A percentile compares a stretch with the other conserved stretches of the same genome.
phyloP scores from a whole-genome alignment of 2,329 filamentous ascomycete genomes.

The Fusarium sterilihyphosum region DNA sequence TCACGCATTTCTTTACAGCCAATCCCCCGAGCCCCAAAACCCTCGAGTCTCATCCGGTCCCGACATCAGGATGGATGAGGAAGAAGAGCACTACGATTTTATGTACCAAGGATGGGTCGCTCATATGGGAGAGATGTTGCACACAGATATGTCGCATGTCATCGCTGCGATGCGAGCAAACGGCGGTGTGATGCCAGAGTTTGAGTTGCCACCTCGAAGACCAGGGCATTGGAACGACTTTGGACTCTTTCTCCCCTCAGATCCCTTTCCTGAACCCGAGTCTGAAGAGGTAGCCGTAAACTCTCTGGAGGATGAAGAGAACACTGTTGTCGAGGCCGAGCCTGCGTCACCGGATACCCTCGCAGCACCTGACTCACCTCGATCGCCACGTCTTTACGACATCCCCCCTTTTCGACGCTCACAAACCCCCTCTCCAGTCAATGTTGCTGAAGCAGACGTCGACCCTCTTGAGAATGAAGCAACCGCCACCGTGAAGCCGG shows the following conservation, averaged over 20 bases:
- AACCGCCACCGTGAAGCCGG: fast-evolving
- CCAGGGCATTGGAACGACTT: fast-evolving
- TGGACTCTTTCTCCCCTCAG: background rate
- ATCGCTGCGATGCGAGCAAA: background rate
- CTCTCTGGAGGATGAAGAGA: fast-evolving
- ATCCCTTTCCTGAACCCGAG: background rate
- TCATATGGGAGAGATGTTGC: background rate
- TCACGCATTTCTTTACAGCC: background rate
- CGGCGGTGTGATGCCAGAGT: background rate
- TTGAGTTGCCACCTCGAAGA: background rate
- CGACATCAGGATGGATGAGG: background rate
- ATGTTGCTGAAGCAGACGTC: fast-evolving
- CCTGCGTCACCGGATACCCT: background rate
- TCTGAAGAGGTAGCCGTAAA: fast-evolving
- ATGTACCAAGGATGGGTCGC: background rate
- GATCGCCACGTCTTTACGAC: background rate
- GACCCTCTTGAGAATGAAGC: background rate
- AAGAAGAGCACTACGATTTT: background rate
- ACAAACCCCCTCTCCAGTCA: background rate
- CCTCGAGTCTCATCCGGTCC: background rate
- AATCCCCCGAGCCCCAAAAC: no score
- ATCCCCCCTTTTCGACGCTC: fast-evolving
- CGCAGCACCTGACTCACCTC: fast-evolving
- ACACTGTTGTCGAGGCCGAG: background rate
- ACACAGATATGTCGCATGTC: background rate